Evolutionary conservation across 2,329 filamentous ascomycete genomes (phyloP).

Genomic region (Penicillium nordicum): DNA sequence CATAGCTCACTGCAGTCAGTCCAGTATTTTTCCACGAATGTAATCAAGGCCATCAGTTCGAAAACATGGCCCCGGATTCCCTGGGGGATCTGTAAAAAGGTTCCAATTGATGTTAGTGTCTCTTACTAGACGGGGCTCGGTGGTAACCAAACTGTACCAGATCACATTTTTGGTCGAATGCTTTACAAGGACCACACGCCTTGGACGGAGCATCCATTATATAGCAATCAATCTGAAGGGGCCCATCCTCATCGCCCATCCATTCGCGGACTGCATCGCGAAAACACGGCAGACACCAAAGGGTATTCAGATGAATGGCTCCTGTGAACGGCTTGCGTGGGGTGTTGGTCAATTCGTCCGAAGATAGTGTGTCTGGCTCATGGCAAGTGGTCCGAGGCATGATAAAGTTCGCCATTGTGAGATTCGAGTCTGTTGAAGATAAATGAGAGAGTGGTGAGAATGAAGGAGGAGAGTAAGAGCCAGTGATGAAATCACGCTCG

Average conservation of each 20-base stretch:
- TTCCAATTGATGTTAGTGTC: background rate
- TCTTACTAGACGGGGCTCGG: background rate
- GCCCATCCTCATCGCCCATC: too few relatives aligned
- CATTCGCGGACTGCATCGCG: background rate
- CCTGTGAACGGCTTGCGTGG: background rate
- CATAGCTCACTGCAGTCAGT: too few relatives aligned
- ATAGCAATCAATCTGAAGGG: too few relatives aligned
- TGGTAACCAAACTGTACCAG: background rate
- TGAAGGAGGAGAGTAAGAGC: background rate
- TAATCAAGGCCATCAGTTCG: background rate
- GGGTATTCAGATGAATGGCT: background rate
- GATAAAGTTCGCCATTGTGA: background rate
- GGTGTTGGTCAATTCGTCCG: background rate
- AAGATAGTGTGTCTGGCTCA: background rate
- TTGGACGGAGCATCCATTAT: too few relatives aligned
- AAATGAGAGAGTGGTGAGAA: background rate
- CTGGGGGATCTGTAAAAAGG: background rate
- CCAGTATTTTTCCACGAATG: background rate
- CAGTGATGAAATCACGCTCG: background rate
- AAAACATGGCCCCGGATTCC: background rate
- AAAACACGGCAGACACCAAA: background rate
- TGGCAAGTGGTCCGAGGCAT: background rate
- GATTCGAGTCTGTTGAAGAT: too few relatives aligned
- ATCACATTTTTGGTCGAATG: rapidly evolving
- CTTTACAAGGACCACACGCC: background rate